Percentiles rank a stretch among this genome's conserved stretches.
phyloP scores from a whole-genome alignment of 805 yeast genomes.

The Deakozyma indianensis region DNA sequence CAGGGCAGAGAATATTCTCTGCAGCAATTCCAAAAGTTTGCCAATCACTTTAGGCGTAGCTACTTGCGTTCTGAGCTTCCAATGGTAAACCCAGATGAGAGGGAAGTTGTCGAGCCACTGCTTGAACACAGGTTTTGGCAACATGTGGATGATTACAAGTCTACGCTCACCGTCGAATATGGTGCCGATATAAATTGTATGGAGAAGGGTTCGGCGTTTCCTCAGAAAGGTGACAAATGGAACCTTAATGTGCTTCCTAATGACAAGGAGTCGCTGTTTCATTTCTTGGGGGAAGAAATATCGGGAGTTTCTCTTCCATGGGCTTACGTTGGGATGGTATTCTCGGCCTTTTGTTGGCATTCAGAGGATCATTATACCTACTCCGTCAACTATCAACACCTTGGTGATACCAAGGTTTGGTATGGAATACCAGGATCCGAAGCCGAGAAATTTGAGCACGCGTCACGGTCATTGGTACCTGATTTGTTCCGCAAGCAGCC shows the following conservation, averaged over 20 bases:
- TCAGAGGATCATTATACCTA: slow-evolving; percentile 87
- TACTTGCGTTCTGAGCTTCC: slow-evolving; percentile 21
- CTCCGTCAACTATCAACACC: slow-evolving; percentile 84
- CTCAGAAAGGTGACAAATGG: slow-evolving; percentile 20
- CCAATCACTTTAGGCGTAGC: slow-evolving; percentile 32
- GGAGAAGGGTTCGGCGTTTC: slow-evolving; percentile 25
- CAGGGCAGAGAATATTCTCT: slow-evolving; percentile 46
- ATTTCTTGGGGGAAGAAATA: slow-evolving; percentile 24
- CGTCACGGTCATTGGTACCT: slow-evolving; percentile 55
- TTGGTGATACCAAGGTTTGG: slow-evolving; percentile 86
- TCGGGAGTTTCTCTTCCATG: slow-evolving; percentile 95
- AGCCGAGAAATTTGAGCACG: slow-evolving; percentile 48
- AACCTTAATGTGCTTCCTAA: slow-evolving; percentile 23
- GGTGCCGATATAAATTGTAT: slow-evolving; percentile 27
- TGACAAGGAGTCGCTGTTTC: slow-evolving; percentile 20
- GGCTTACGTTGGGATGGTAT: slow-evolving; percentile 81
- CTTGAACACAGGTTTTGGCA: slow-evolving; percentile 24
- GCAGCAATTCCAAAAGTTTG: slow-evolving; percentile 42
- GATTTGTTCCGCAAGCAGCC: slow-evolving; percentile 77
- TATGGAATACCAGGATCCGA: slow-evolving; percentile 68
- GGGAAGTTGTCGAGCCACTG: slow-evolving; percentile 8
- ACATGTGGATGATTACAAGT: slow-evolving; percentile 17
- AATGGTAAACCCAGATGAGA: slow-evolving; percentile 7
- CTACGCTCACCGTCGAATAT: slow-evolving; percentile 23
- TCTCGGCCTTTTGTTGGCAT: slow-evolving; percentile 95